phyloP scores from a whole-genome alignment of 2,329 filamentous ascomycete species.

The Neophaeococcomyces mojaviensis region DNA sequence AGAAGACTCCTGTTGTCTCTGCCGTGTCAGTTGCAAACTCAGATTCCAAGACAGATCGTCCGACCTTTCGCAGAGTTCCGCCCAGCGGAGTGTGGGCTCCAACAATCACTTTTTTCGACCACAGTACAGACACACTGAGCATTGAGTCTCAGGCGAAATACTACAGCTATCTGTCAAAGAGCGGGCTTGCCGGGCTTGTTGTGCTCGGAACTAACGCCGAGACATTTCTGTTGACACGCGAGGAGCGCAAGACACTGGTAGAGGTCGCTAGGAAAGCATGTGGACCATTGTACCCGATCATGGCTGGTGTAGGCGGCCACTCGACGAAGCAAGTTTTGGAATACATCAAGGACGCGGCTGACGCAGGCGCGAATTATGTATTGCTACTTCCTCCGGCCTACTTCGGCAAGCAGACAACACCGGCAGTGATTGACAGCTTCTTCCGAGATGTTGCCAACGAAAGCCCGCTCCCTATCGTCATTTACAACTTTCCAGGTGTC shows the following conservation, averaged over 20 bases:
- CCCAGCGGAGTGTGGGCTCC: slow-evolving; percentile 43
- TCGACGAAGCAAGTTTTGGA: slow-evolving; percentile 57
- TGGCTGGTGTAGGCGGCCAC: slow-evolving; percentile 57
- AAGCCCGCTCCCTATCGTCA: slow-evolving; percentile 49
- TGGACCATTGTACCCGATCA: slow-evolving; percentile 48
- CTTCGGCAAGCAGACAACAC: slow-evolving; percentile 55
- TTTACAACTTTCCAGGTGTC: slow-evolving; percentile 63
- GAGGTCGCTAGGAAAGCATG: slow-evolving; percentile 45
- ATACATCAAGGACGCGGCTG: slow-evolving; percentile 51
- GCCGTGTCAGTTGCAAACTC: too few species aligned
- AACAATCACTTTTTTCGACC: slow-evolving; percentile 48
- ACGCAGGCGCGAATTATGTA: slow-evolving; percentile 53
- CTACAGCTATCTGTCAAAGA: slow-evolving; percentile 43
- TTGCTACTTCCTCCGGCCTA: slow-evolving; percentile 57
- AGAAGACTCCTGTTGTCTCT: too few species aligned
- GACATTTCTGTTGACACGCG: slow-evolving; percentile 49
- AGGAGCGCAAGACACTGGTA: slow-evolving; percentile 52
- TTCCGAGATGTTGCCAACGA: slow-evolving; percentile 48
- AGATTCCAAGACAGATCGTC: too few species aligned
- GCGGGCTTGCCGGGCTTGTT: slow-evolving; percentile 45
- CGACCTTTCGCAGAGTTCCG: too few species aligned
- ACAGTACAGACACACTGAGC: slow-evolving; percentile 41
- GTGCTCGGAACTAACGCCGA: slow-evolving; percentile 50
- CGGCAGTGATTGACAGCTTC: slow-evolving; percentile 51
- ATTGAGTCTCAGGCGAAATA: slow-evolving; percentile 42